Percentiles rank a stretch among this genome's conserved stretches.
Evolutionary conservation across 2,329 filamentous ascomycete species (phyloP).

Genomic region (Colletotrichum theobromicola): DNA sequence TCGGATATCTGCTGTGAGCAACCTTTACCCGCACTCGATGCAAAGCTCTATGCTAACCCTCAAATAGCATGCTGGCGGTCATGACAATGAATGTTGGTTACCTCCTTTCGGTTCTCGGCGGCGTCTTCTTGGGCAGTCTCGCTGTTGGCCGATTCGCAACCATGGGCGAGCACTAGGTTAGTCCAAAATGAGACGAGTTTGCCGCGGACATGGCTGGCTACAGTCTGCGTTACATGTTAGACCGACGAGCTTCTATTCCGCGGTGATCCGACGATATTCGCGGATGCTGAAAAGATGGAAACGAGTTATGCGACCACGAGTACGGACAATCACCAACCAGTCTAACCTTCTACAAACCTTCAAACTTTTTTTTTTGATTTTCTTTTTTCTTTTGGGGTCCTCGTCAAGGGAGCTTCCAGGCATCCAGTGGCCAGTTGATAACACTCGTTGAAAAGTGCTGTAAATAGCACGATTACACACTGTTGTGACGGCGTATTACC

Average conservation of each 20-base stretch:
- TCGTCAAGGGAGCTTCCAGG: not conserved
- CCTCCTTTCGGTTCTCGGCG: constrained; percentile 79
- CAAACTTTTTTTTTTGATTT: not conserved
- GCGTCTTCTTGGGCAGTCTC: constrained; percentile 86
- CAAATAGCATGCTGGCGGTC: constrained; percentile 81
- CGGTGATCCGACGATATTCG: too few species aligned
- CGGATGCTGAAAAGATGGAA: not conserved
- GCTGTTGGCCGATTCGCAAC: constrained; percentile 73
- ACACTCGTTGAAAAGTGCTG: not conserved
- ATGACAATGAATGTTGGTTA: constrained; percentile 92
- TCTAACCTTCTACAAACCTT: not conserved
- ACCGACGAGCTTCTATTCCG: not conserved
- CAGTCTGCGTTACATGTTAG: not conserved
- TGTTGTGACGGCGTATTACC: not conserved
- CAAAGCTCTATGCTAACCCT: not conserved
- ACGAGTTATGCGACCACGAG: not conserved
- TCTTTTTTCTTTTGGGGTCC: not conserved
- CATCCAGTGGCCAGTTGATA: not conserved
- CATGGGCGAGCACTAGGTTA: constrained; percentile 51
- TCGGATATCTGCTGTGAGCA: constrained; percentile 86
- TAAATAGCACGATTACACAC: not conserved
- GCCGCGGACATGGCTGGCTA: not conserved
- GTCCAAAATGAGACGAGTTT: not conserved
- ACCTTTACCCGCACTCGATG: too few species aligned
- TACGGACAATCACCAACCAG: not conserved